phyloP scores from a whole-genome alignment of 163 green algal genomes.

The Chlamydomonas reinhardtii region DNA sequence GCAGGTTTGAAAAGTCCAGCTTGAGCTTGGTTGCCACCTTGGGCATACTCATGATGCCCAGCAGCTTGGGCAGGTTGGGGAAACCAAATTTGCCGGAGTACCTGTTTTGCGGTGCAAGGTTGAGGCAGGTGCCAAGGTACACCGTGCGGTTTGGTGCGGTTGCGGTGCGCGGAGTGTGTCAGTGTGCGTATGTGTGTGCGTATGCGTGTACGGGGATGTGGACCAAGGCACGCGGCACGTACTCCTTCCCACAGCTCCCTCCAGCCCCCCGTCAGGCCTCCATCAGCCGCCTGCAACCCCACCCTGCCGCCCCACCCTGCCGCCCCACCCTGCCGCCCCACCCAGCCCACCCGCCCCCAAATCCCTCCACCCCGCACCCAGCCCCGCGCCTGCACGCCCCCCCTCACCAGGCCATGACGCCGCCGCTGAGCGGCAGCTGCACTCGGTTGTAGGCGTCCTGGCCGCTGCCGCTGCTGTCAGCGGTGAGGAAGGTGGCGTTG shows the following conservation, averaged over 20 bases:
- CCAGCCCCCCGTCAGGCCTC: too few species aligned
- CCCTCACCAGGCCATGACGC: neutral
- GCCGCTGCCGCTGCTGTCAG: neutral
- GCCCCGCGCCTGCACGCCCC: neutral
- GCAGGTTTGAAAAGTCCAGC: constrained; percentile 88
- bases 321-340: too few species aligned
- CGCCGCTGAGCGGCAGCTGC: neutral
- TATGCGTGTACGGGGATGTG: too few species aligned
- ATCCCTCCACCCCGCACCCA: too few species aligned
- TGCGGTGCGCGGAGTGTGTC: too few species aligned
- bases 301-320: too few species aligned
- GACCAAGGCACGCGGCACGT: too few species aligned
- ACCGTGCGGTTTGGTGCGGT: too few species aligned
- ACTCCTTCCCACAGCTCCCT: too few species aligned
- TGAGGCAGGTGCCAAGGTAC: neutral
- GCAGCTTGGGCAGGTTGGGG: neutral
- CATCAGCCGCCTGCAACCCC: too few species aligned
- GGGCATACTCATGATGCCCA: constrained; percentile 19
- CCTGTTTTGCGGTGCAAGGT: neutral
- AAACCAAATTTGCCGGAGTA: neutral
- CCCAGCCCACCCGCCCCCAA: neutral
- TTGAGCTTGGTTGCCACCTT: constrained; percentile 1
- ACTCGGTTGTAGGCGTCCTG: neutral
- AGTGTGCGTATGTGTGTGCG: too few species aligned
- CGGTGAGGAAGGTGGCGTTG: neutral